phyloP scores from a whole-genome alignment of 805 yeast genomes.

The Myxozyma melibiosi region DNA sequence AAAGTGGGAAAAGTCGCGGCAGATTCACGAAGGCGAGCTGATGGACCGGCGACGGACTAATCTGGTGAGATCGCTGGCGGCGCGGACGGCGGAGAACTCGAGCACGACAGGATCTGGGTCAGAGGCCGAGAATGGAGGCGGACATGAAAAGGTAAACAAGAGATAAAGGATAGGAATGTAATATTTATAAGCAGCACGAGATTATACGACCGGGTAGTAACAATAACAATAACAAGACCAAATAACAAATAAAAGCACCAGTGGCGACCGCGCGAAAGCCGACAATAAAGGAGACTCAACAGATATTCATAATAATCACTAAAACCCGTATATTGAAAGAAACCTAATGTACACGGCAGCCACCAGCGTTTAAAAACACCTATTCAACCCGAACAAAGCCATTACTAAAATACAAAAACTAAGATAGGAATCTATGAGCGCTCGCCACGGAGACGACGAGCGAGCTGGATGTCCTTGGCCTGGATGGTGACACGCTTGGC shows the following conservation, averaged over 20 bases:
- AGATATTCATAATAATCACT: not conserved
- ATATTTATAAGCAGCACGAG: no score
- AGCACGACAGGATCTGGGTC: slow-evolving; percentile 4
- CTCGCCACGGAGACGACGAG: slow-evolving; percentile 88
- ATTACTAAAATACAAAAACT: slow-evolving; percentile 8
- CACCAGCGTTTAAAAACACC: slow-evolving; percentile 18
- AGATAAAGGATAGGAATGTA: no score
- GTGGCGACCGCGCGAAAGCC: not conserved
- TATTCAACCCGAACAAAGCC: slow-evolving; percentile 14
- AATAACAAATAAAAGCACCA: not conserved
- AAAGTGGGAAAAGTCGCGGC: slow-evolving; percentile 23
- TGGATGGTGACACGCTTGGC: slow-evolving; percentile 93
- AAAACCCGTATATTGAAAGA: slow-evolving; percentile 25
- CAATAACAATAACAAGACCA: not conserved
- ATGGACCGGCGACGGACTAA: slow-evolving; percentile 32
- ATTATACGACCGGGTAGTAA: no score
- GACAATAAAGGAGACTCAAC: not conserved
- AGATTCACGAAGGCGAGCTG: slow-evolving; percentile 30
- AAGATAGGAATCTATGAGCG: slow-evolving; percentile 28
- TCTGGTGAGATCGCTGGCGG: slow-evolving; percentile 26
- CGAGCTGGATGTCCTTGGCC: slow-evolving; percentile 88
- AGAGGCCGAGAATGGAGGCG: not conserved
- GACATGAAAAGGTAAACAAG: not conserved
- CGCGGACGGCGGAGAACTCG: not conserved
- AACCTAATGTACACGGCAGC: slow-evolving; percentile 30